Base-by-base conservation (phyloP, 1,284 basidiomycete genomes). In the Heterobasidion occidentale region DNA sequence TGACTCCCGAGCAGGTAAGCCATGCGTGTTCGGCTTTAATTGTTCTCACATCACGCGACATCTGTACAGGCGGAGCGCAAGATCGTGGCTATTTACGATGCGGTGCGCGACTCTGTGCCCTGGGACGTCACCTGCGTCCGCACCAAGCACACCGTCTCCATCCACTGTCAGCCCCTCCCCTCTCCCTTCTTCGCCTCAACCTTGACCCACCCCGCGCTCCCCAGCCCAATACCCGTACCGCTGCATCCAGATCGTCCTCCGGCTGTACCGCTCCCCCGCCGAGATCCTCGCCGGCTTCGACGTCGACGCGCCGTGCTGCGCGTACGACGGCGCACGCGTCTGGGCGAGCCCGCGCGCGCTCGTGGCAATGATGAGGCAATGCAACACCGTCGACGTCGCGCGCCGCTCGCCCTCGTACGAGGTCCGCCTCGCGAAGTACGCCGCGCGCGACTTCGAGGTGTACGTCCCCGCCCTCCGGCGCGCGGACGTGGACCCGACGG, bases 101-200 rank as follows among this genome's bases (percentile, higher is more conserved):
- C 81, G 6, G 79, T 85, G 15, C 71, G 80, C 33, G 79, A 83
- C 62, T 80, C 80, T 2, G 76, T 84, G 27, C 81, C 81, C 27
- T 84, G 81, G 81, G 82, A 83, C 63, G 79, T 81, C 11, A 83
- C 80, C 17, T 83, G 81, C 56, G 76, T 84, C 56, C 75, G 81
- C 45, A 82, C 80, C 53, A 83, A 80, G 66, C 79, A 85, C 61
- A 80, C 81, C 0, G 71, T 83, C 46, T 83, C 81, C 8, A 83
- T 85, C 61, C 77, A 84, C 63, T 84, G 65, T 36, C 33, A 17
- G 53, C 14, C 35, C 17, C 17, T 36, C 19, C 2, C 12, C 12
- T 36, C 27, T n/a, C 9, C 14, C 12, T 11, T 36, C 11, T 7
- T n/a, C 15, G 6, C 14, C 1, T 35, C 0, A 46, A 11, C 17